Percentiles rank a stretch among this genome's conserved stretches.
Evolutionary conservation across 805 yeast species (phyloP).

Genomic region (Ogataea minuta): DNA sequence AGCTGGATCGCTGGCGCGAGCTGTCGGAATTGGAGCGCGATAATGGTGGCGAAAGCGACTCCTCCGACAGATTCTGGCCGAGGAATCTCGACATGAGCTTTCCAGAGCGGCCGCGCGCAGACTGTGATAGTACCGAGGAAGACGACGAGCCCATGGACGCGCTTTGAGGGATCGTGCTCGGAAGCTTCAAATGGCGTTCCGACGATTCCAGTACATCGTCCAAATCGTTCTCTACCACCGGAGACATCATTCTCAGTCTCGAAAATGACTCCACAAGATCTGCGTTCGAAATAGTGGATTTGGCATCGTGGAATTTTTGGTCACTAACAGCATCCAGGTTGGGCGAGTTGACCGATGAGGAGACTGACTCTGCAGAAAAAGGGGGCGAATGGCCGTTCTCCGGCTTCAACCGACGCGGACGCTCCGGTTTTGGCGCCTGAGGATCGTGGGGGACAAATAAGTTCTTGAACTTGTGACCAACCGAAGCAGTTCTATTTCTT

Average conservation of each 20-base stretch:
- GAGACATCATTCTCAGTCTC: conserved; percentile 32
- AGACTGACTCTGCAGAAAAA: conserved; percentile 11
- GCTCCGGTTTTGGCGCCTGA: conserved; percentile 15
- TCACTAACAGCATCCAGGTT: conserved; percentile 10
- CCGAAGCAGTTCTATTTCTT: conserved; percentile 29
- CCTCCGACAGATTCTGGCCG: conserved; percentile 20
- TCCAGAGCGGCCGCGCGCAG: conserved; percentile 24
- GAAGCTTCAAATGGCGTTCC: conserved; percentile 3
- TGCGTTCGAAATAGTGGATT: conserved; percentile 14
- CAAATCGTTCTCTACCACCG: conserved; percentile 33
- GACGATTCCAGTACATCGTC: conserved; percentile 31
- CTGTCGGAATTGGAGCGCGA: conserved; percentile 22
- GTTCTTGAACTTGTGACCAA: conserved; percentile 32
- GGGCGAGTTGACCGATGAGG: conserved; percentile 19
- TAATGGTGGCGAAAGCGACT: conserved; percentile 23
- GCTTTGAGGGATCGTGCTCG: conserved; percentile 9
- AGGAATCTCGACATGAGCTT: conserved; percentile 23
- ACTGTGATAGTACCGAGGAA: conserved; percentile 13
- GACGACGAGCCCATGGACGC: conserved; percentile 14
- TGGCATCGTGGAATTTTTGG: conserved; percentile 2
- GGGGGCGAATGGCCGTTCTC: conserved; percentile 21
- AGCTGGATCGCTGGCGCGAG: conserved; percentile 22
- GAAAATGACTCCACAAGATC: conserved; percentile 27
- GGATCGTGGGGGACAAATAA: conserved; percentile 27
- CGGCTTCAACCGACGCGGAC: conserved; percentile 10